Percentiles rank a stretch among this genome's conserved stretches.
Conservation (phyloP, 1,284 basidiomycete species). For the Rhizopogon parksii region DNA sequence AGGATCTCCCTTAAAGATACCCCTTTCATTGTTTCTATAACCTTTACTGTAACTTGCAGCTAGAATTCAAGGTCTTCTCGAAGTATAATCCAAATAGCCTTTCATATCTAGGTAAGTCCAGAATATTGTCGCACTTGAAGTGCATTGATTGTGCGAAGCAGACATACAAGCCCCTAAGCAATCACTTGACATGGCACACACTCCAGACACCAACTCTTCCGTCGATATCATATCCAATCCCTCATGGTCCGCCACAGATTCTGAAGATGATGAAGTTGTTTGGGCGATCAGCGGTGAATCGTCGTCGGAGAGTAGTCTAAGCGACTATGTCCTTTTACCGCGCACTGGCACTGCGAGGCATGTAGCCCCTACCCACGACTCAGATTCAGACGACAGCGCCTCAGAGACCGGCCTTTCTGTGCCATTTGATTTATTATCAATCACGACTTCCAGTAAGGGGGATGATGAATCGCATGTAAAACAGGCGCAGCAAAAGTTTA, state of each 20-base stretch:
- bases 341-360: background rate
- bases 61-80: background rate
- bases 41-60: background rate
- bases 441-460: background rate
- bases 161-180: background rate
- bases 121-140: background rate
- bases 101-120: background rate
- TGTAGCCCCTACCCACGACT: too few species aligned
- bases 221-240: background rate
- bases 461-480: background rate
- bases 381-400: constrained; percentile 7
- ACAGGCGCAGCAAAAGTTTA: background rate
- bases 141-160: background rate
- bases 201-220: background rate
- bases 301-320: constrained; percentile 4
- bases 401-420: background rate
- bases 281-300: constrained; percentile 2
- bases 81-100: background rate
- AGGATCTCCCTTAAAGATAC: constrained; percentile 14
- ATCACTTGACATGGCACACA: background rate
- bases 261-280: constrained; percentile 1
- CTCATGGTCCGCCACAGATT: background rate
- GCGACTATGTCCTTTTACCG: constrained; percentile 21
- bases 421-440: background rate
- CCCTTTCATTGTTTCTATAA: background rate